phyloP scores from a whole-genome alignment of 192 early-diverging fungal genomes.

The Podila epicladia region DNA sequence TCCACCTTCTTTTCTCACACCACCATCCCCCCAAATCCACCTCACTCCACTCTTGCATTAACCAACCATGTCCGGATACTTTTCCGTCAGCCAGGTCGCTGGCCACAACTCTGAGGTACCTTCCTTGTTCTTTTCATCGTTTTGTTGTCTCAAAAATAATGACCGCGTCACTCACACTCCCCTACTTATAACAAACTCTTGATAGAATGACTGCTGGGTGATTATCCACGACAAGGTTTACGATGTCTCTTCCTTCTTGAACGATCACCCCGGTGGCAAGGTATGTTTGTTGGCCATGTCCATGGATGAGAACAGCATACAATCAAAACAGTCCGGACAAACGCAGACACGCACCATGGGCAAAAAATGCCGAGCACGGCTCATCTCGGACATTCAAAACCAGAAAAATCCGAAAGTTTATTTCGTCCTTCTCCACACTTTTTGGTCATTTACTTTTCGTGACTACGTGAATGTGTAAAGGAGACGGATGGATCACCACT shows the following conservation, averaged over 20 bases:
- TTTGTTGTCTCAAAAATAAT: background rate
- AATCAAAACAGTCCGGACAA: background rate
- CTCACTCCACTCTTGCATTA: background rate
- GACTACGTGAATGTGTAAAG: background rate
- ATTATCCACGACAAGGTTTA: conserved; percentile 73
- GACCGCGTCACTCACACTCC: background rate
- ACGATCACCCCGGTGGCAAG: conserved; percentile 69
- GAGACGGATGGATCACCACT: too few relatives aligned
- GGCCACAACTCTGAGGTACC: conserved; percentile 46
- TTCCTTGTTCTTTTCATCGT: background rate
- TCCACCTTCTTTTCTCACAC: conserved; percentile 1
- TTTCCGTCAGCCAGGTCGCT: conserved; percentile 43
- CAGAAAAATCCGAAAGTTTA: too few relatives aligned
- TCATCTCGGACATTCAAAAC: conserved; percentile 5
- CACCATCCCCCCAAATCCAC: background rate
- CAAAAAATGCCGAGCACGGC: conserved; percentile 7
- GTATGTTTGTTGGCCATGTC: background rate
- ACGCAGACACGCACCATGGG: background rate
- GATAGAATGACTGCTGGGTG: conserved; percentile 64
- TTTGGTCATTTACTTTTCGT: background rate
- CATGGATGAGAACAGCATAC: background rate
- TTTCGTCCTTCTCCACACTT: background rate
- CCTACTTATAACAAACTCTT: background rate
- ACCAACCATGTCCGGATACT: conserved; percentile 41
- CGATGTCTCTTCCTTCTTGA: conserved; percentile 67